These are phyloP conservation scores for Prunus mume DNA, from an alignment of 306 rosid genomes.

Conservation along the genomic window DNA sequence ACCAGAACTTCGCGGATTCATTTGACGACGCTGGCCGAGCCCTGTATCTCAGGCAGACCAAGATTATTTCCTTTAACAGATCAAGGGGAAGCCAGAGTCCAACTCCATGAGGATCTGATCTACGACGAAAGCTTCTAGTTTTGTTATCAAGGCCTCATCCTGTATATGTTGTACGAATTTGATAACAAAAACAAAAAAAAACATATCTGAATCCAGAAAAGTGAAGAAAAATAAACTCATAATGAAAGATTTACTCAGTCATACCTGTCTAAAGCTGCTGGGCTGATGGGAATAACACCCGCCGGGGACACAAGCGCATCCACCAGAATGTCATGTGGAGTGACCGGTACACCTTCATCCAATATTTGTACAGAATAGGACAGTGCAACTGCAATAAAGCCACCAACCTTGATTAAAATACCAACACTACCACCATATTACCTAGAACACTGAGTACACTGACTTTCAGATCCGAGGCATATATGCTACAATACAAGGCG, in stretches of 20 bases:
- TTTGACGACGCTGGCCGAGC: not conserved
- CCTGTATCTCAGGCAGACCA: not conserved
- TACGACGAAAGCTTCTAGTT: constrained; percentile 2
- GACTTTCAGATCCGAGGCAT: constrained; percentile 18
- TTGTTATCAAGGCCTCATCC: constrained; percentile 32
- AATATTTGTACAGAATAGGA: constrained; percentile 81
- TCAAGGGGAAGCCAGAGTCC: not conserved
- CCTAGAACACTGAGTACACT: constrained; percentile 4
- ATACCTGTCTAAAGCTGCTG: constrained; percentile 67
- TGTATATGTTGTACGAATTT: constrained; percentile 14
- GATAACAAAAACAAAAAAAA: not conserved
- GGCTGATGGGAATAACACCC: constrained; percentile 78
- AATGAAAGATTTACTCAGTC: constrained; percentile 12
- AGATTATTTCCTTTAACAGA: not conserved
- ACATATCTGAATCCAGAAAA: not conserved
- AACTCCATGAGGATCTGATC: constrained; percentile 1
- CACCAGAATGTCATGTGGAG: constrained; percentile 57
- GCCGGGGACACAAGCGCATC: constrained; percentile 81
- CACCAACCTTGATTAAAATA: not conserved
- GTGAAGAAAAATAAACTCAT: not conserved
- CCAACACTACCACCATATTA: constrained; percentile 10
- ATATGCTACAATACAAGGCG: constrained; percentile 3
- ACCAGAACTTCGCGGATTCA: not conserved
- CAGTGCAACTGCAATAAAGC: constrained; percentile 65
- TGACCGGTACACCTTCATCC: constrained; percentile 69